Conservation (phyloP, 2,329 filamentous ascomycete species). For the Coniochaeta ligniaria region DNA sequence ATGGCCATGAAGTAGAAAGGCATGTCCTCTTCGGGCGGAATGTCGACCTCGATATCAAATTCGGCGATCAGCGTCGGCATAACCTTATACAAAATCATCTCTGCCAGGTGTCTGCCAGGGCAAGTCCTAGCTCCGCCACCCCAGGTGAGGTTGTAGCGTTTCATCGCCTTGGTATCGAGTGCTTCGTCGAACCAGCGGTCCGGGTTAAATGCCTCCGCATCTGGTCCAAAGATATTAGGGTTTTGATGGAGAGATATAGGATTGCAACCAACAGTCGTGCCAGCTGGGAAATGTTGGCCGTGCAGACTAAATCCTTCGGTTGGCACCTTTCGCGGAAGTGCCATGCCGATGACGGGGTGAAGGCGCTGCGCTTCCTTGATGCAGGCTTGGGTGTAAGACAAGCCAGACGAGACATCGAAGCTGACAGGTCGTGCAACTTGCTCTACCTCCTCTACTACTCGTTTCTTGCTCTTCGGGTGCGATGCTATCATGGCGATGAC, state of each 20-base stretch:
- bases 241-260: slow-evolving; percentile 44
- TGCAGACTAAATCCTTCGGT: slow-evolving; percentile 26
- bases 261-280: slow-evolving; percentile 43
- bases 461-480: slow-evolving; percentile 22
- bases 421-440: slow-evolving; percentile 4
- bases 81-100: slow-evolving; percentile 39
- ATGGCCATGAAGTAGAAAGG: slow-evolving; percentile 46
- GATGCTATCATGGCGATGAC: slow-evolving; percentile 38
- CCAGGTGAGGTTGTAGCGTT: slow-evolving; percentile 42
- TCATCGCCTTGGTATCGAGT: slow-evolving; percentile 28
- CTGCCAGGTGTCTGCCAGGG: slow-evolving; percentile 42
- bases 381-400: slow-evolving; percentile 33
- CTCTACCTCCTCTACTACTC: slow-evolving; percentile 21
- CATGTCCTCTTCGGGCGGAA: slow-evolving; percentile 30
- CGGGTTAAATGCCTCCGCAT: slow-evolving; percentile 35
- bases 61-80: slow-evolving; percentile 31
- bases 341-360: slow-evolving; percentile 44
- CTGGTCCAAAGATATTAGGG: slow-evolving; percentile 37
- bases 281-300: slow-evolving; percentile 30
- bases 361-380: slow-evolving; percentile 45
- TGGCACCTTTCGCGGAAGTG: slow-evolving; percentile 39
- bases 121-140: slow-evolving; percentile 43
- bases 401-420: slow-evolving; percentile 15
- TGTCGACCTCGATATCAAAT: slow-evolving; percentile 34
- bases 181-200: slow-evolving; percentile 35